Base-by-base conservation (phyloP, 2,329 filamentous ascomycete genomes). In the Blastomyces silverae region DNA sequence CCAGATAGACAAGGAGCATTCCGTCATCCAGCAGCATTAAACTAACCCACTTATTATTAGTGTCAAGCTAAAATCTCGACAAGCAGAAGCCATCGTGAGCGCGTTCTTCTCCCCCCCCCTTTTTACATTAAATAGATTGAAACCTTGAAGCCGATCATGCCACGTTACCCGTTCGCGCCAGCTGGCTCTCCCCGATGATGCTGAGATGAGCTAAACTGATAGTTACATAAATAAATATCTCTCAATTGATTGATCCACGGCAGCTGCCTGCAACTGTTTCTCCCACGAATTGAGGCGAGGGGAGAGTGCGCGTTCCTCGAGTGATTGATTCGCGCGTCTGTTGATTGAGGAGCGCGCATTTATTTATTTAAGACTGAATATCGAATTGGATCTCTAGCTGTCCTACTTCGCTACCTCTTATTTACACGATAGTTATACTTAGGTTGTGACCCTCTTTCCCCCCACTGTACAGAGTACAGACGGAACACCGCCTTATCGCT, bases 121-220 rank as follows among this genome's bases (percentile, higher is more conserved):
- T 63, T 57, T 15, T 11, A 2, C 31, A 3, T 34, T 5, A 50
- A 1, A 52, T 44, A 20, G 52, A 39, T 4, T 53, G 7, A 37
- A 10, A 11, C 34, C 34, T 37, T 10, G 34, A 52, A 63, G 46
- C 39, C 22, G 63, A 64, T 64, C 58, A 64, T 61, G 63, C 63
- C 63, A 64, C 63, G 63, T 64, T 64, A 58, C 48, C 63, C 22
- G 42, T 57, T 63, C 57, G 15, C 34, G 28, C 52, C 50, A 20
- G 22, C 37, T 34, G 8, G 8, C 11, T 25, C 50, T 46, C 17
- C 31, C 31, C 50, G 34, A 39, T 44, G 55, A 17, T 50, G 39
- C 22, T 63, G 53, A 11, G 28, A n/a, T n/a, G n/a, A n/a, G n/a
- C n/a, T n/a, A n/a, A n/a, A n/a, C n/a, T n/a, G n/a, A n/a, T n/a